Evolutionary conservation across 164 flowering plant species (phyloP), one percentile per base, ranked within the genome.

Genomic region (Umbellularia californica): DNA sequence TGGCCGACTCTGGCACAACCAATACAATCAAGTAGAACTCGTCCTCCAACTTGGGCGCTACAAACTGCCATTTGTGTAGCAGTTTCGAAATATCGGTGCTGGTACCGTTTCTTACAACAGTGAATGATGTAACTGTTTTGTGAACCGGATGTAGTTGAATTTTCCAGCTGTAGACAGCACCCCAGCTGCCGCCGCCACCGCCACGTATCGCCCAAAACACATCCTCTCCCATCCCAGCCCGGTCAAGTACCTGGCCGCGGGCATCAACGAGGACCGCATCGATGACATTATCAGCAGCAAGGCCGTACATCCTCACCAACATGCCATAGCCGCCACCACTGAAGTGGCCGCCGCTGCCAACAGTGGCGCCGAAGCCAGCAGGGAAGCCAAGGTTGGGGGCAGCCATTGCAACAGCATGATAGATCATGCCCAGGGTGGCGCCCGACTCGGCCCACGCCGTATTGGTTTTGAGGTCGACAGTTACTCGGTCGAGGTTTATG

Each of bases 161-260:
- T 24, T 71, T 79, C 75, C 78, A 79, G 1, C 72, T 27, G 14
- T 71, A 20, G 3, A 78, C 33, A 15, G 71, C 67, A 10, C 81
- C 79, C 28, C 69, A 79, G 51, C 79, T 79, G 2, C 64, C 74
- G 1, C 77, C 82, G 3, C 79, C 79, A 0, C 82, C 79, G 10
- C 82, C 79, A 17, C 74, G 69, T 23, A 79, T 73, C 20, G 82
- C 82, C 82, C 82, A 79, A n/a, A 79, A 79, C n/a, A 79, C 47
- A 24, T 73, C 82, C 55, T 79, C 82, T 3, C 82, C 82, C 82
- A 76, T 79, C 1, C 77, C 27, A 24, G 23, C 19, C 23, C 81
- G 72, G 70, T 79, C 74, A 1, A 79, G 74, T 51, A 73, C 30
- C 47, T 33, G 64, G 22, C 79, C 82, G 24, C 65, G 50, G 13